Evolutionary conservation across 2,329 filamentous ascomycete genomes (phyloP).

Genomic region (Ophiocordyceps unilateralis): DNA sequence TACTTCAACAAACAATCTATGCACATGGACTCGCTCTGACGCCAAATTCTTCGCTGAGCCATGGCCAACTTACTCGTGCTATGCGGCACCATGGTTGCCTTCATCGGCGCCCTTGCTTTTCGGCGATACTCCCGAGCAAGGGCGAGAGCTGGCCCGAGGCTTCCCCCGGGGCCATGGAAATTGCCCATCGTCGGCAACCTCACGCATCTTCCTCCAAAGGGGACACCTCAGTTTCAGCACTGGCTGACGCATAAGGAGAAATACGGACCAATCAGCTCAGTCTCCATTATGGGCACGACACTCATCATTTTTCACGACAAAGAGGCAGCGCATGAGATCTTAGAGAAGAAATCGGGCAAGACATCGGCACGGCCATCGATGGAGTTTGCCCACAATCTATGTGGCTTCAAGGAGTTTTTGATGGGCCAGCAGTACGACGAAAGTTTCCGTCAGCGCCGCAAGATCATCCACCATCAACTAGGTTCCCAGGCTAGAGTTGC

Average conservation of each 20-base stretch:
- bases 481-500: slow-evolving; percentile 21
- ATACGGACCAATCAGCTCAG: slow-evolving; percentile 25
- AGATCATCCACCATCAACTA: slow-evolving; percentile 21
- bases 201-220: slow-evolving; percentile 1
- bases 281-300: slow-evolving; percentile 22
- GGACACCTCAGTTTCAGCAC: slow-evolving; percentile 1
- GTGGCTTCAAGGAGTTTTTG: slow-evolving; percentile 4
- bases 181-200: slow-evolving; percentile 4
- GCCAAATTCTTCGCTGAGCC: no score
- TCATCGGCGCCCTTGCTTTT: no score
- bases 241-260: slow-evolving; percentile 3
- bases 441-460: slow-evolving; percentile 24
- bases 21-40: no score
- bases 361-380: slow-evolving; percentile 17
- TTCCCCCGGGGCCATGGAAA: slow-evolving; percentile 2
- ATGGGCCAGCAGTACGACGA: slow-evolving; percentile 16
- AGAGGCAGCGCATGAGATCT: slow-evolving; percentile 16
- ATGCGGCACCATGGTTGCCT: no score
- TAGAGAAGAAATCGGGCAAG: slow-evolving; percentile 18
- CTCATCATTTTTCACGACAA: slow-evolving; percentile 22
- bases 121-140: no score
- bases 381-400: slow-evolving; percentile 17
- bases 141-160: background rate
- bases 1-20: no score
- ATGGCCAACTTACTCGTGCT: no score